Evolutionary conservation across 148 eudicot genomes (phyloP), one percentile per base, ranked within the genome.

Genomic region (Fagopyrum tataricum): DNA sequence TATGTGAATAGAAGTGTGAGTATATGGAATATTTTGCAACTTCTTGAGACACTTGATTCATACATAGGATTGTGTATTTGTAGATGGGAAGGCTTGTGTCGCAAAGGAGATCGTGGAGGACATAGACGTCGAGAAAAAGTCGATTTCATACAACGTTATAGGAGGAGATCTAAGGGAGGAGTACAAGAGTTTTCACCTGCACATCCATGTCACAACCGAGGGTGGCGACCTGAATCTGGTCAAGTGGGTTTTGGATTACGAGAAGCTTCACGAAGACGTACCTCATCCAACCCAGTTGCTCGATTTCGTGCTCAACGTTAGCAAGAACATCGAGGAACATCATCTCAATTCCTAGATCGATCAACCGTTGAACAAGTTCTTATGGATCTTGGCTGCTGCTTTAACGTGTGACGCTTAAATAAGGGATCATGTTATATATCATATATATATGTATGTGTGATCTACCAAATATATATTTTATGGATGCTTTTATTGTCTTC

Each of bases 21-120:
- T n/a, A n/a, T n/a, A n/a, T n/a, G n/a, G n/a, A n/a, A n/a, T n/a
- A n/a, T n/a, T n/a, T n/a, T n/a, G n/a, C n/a, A n/a, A n/a, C n/a
- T n/a, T n/a, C n/a, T n/a, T n/a, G n/a, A n/a, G n/a, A n/a, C n/a
- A n/a, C n/a, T n/a, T 11, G 12, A 15, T 15, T n/a, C 5, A 52
- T 1, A 0, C n/a, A 14, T 31, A 31, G 2, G 2, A 31, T 31
- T 31, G 37, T 15, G 8, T 52, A 7, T 49, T 6, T 66, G 71
- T 72, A 73, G 75, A 73, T 13, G 67, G 75, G 20, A 73, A 70
- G 46, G 43, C 52, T 37, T 49, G 66, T 42, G 66, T 69, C 39
- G 67, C 73, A 11, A 75, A 75, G 39, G 64, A 69, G 39, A 41
- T 75, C 11, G 41, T 75, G 14, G 78, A 75, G 18, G 43, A 7